Percentiles rank a stretch among this genome's conserved stretches.
Conservation (phyloP, 768 basidiomycete genomes). For the Termitomyces sp. region DNA sequence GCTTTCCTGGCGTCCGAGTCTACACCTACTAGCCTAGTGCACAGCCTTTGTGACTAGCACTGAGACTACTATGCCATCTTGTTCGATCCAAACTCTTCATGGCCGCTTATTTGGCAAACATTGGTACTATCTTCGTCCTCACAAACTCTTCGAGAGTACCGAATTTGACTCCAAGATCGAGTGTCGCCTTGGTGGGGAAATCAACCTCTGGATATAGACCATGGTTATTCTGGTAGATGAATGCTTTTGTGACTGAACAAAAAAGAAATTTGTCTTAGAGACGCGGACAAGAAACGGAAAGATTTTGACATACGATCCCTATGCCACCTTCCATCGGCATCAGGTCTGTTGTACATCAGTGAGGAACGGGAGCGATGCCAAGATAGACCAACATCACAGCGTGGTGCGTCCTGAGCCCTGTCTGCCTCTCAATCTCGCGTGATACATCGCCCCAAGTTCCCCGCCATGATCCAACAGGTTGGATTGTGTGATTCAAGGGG, state of each 20-base stretch:
- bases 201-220: conserved; percentile 10
- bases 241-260: conserved; percentile 13
- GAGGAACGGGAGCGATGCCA: not conserved
- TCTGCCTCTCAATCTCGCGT: conserved; percentile 18
- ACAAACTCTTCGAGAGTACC: conserved; percentile 19
- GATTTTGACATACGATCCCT: conserved; percentile 7
- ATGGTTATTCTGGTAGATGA: conserved; percentile 17
- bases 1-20: not conserved
- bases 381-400: conserved; percentile 10
- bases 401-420: conserved; percentile 13
- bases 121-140: conserved; percentile 10
- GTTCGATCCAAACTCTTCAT: not conserved
- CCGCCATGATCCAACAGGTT: conserved; percentile 17
- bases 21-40: too few relatives aligned
- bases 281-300: not conserved
- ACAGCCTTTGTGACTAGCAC: not conserved
- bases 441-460: conserved; percentile 16
- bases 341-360: conserved; percentile 5
- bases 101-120: conserved; percentile 2
- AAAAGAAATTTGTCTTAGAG: not conserved
- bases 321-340: conserved; percentile 14
- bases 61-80: not conserved
- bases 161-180: conserved; percentile 12
- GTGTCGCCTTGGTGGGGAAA: conserved; percentile 8
- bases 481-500: conserved; percentile 11